Evolutionary conservation across 2,329 filamentous ascomycete genomes (phyloP), one percentile per base, ranked within the genome.

Genomic region (Pseudogymnoascus sp.): DNA sequence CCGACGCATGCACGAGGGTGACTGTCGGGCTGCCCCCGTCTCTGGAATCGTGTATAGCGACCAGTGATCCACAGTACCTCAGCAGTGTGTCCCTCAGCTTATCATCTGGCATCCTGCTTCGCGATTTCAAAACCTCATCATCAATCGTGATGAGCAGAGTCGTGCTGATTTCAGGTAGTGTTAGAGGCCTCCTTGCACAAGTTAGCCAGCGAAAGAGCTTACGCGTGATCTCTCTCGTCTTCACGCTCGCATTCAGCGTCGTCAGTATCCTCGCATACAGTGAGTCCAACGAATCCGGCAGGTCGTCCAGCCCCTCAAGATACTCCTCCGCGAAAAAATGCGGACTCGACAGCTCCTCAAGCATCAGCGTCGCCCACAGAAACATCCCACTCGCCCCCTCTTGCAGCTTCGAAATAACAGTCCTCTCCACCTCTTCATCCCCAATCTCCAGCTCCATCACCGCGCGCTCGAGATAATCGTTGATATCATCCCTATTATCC

Each of bases 301-400:
- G 23, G 47, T 53, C 47, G 15, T 53, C 47, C 8, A 53, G 8
- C 4, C 47, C 47, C 15, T 53, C 47, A 15, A 53, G 47, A 53
- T 53, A 53, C 23, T 53, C 47, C 9, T 53, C 47, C n/a, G 47
- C 47, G 10, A 53, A 53, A 11, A 53, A 53, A 17, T 53, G 47
- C 47, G 47, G 47, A 26, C 47, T 53, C 23, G 47, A 53, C 15
- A 64, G 36, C 19, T 64, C 63, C 6, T 62, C 60, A 4, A 64
- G 23, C 19, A 64, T 35, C 26, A 64, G 63, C 15, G 33, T 62
- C 10, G 63, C 63, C 42, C 47, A 64, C 8, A 64, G 28, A 50
- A 64, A 64, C 63, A 64, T 64, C 10, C 63, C 63, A 9, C 47
- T 47, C 6, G 63, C 59, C 13, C 36, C 28, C n/a, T 42, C 59